A percentile compares a stretch with the other conserved stretches of the same genome.
These are phyloP conservation scores for Backusella westeae DNA, from an alignment of 192 early-diverging fungal genomes.

Conservation along the genomic window DNA sequence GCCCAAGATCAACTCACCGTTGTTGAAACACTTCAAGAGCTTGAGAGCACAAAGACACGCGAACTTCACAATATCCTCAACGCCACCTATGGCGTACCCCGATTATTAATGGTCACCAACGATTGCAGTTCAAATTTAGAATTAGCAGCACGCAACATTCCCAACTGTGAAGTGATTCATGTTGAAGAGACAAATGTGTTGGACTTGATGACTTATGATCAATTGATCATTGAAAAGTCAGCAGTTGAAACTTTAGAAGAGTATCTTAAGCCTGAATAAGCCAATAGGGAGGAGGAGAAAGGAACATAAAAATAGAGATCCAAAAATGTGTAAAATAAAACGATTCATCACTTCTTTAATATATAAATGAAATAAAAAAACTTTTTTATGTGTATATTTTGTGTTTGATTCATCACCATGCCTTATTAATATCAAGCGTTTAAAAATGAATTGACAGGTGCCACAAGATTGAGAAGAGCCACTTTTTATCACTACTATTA, in stretches of 20 bases:
- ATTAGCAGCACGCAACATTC: constrained; percentile 62
- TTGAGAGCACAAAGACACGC: constrained; percentile 56
- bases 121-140: constrained; percentile 47
- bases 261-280: constrained; percentile 40
- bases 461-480: too few relatives aligned
- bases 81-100: constrained; percentile 40
- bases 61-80: constrained; percentile 45
- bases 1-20: constrained; percentile 85
- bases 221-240: constrained; percentile 64
- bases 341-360: background rate
- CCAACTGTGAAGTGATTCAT: constrained; percentile 54
- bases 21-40: constrained; percentile 62
- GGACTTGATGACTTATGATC: constrained; percentile 64
- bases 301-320: background rate
- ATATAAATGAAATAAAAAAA: background rate
- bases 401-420: too few relatives aligned
- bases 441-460: too few relatives aligned
- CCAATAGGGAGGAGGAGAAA: background rate
- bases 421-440: too few relatives aligned
- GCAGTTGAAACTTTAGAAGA: constrained; percentile 61
- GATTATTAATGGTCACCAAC: constrained; percentile 39
- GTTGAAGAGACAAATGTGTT: constrained; percentile 67
- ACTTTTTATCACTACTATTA: too few relatives aligned
- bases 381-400: too few relatives aligned
- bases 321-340: background rate